phyloP scores from a whole-genome alignment of 2,329 filamentous ascomycete genomes.

The Ilyonectria sp. region DNA sequence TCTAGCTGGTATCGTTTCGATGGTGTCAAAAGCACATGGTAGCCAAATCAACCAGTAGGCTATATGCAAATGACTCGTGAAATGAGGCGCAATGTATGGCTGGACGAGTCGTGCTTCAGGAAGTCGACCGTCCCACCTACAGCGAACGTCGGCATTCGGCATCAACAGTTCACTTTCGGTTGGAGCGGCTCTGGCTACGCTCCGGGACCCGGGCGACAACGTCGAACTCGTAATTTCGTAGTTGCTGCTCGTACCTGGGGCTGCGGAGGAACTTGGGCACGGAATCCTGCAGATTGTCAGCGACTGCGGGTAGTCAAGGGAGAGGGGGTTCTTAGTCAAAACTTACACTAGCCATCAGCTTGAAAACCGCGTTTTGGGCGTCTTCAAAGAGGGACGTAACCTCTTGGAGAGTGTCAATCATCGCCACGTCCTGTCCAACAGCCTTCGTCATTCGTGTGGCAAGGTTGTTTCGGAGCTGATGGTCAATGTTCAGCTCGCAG shows the following conservation, averaged over 20 bases:
- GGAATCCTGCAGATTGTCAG: too few species aligned
- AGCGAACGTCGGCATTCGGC: too few species aligned
- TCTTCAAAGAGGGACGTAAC: conserved; percentile 93
- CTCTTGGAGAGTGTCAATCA: conserved; percentile 92
- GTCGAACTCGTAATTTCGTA: too few species aligned
- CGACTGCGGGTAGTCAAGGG: too few species aligned
- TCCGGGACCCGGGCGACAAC: too few species aligned
- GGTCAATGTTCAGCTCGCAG: conserved; percentile 97
- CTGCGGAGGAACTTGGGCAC: too few species aligned
- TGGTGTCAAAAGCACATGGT: conserved; percentile 44
- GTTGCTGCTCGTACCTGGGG: too few species aligned
- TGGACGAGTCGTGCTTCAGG: conserved; percentile 28
- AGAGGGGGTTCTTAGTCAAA: conserved; percentile 31
- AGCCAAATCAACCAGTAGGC: conserved; percentile 46
- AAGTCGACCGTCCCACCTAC: background rate
- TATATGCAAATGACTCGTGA: conserved; percentile 49
- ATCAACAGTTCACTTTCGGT: too few species aligned
- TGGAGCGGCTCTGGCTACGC: too few species aligned
- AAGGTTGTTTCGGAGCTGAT: conserved; percentile 92
- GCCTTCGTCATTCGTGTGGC: conserved; percentile 97
- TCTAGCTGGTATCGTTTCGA: conserved; percentile 50
- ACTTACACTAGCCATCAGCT: conserved; percentile 98
- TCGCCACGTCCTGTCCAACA: conserved; percentile 91
- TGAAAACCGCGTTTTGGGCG: conserved; percentile 95
- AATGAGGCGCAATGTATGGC: conserved; percentile 39